Percentiles rank a stretch among this genome's conserved stretches.
These are phyloP conservation scores for Sporothrix pallida DNA, from an alignment of 2,329 filamentous ascomycete genomes.

Conservation along the genomic window DNA sequence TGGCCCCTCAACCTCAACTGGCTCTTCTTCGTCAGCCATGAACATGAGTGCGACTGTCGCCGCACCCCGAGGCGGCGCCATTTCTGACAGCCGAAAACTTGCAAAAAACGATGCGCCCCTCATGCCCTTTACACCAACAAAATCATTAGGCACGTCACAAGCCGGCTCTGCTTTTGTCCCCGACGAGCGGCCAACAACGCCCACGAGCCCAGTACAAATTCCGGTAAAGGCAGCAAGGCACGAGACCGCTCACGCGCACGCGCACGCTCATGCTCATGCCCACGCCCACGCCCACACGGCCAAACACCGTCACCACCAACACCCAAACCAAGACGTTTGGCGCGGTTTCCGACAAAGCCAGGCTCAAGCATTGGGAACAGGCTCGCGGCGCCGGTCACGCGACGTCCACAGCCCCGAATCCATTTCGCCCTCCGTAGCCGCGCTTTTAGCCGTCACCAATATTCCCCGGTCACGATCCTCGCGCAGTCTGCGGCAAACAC, in stretches of 20 bases:
- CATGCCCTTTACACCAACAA: conserved; percentile 37
- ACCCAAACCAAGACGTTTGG: conserved; percentile 32
- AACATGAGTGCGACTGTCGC: conserved; percentile 6
- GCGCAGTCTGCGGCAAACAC: conserved; percentile 36
- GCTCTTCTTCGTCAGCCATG: conserved; percentile 1
- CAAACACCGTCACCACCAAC: conserved; percentile 44
- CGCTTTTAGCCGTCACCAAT: conserved; percentile 65
- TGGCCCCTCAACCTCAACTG: neutral
- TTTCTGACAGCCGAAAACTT: conserved; percentile 25
- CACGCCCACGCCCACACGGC: conserved; percentile 49
- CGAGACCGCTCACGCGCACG: conserved; percentile 46
- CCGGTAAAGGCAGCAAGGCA: conserved; percentile 52
- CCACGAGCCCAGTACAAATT: conserved; percentile 62
- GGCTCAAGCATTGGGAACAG: neutral
- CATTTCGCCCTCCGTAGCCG: conserved; percentile 64
- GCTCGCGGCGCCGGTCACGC: conserved; percentile 34
- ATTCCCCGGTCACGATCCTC: conserved; percentile 59
- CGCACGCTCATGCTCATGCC: conserved; percentile 43
- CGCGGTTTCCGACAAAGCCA: conserved; percentile 18
- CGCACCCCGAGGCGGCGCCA: conserved; percentile 24
- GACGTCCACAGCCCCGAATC: conserved; percentile 59
- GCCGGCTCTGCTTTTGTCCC: conserved; percentile 20
- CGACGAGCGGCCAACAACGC: conserved; percentile 45
- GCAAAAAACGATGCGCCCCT: conserved; percentile 14
- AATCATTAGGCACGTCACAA: neutral